Base-by-base conservation (phyloP, 2,329 filamentous ascomycete genomes). In the Aspergillus sp. region DNA sequence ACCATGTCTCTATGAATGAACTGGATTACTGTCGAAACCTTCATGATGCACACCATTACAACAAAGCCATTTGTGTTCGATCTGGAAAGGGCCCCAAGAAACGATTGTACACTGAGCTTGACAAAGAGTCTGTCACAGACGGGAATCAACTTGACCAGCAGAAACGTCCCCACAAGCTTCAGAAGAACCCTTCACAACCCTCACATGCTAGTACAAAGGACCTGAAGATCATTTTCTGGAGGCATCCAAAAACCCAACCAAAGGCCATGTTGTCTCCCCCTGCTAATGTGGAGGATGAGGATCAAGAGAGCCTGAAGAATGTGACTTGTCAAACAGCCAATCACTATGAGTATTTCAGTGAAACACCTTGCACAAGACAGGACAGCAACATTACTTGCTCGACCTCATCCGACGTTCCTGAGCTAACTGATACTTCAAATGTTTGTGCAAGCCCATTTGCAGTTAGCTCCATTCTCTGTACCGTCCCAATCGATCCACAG, bases 31-130 rank as follows among this genome's bases (percentile, higher is more conserved):
- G 22, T 20, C 22, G 22, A 27, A 20, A 43, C 13, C 41, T 43
- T 43, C 41, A 43, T 5, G 22, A 27, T 43, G 41, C 15, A 25
- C 41, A 43, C 41, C 41, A 43, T 25, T 43, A 43, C 22, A 23
- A 43, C 22, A 43, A 43, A 23, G n/a, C 19, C 25, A 43, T 43
- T 27, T 43, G 41, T 15, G 19, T 43, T 13, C 41, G 13, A 27
- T 12, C 41, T 15, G 41, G 15, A 22, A 43, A 43, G 20, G 10
- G 7, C 22, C 22, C 4, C 22, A 43, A 43, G 22, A 32, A 32
- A 32, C 22, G 41, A 43, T 30, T 22, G 9, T 43, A 22, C 41
- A 23, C 41, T 43, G 19, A 23, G 10, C 7, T 43, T 25, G 41
- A 43, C 9, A 22, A 43, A 22, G 22, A 13, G 25, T 43, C 22